Evolutionary conservation across 495 filamentous ascomycete genomes (phyloP), one percentile per base, ranked within the genome.

Genomic region (Penicillium bialowiezense): DNA sequence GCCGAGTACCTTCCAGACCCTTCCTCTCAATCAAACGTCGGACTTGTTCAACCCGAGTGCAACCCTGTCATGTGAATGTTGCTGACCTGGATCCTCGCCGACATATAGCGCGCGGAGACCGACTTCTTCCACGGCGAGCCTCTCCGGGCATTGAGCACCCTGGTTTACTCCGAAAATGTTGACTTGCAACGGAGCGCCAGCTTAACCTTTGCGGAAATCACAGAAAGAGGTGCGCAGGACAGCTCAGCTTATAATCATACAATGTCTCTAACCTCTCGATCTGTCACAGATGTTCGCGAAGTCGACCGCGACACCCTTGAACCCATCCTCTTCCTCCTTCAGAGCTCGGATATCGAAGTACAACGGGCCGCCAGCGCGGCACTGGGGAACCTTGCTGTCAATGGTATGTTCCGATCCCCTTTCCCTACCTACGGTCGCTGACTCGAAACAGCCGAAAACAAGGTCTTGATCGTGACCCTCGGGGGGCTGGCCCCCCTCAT

Each of bases 51-150:
- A 19, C 29, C 6, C 14, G 13, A 32, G 8, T 15, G 34, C 7
- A 20, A 13, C 24, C 17, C 20, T 19, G 10, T 19, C 31, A 19
- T 63, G 57, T 52, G 64, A 43, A 21, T 14, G 20, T 7, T 24
- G 36, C 45, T 34, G 20, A 40, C 39, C 41, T 63, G 26, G 18
- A 38, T 36, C 41, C 62, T 55, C n/a, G 26, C 18, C 19, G 7
- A 47, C 26, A n/a, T 29, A 62, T 72, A 97, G 92, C 84, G 91
- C 61, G 83, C 83, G 44, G 95, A 97, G 63, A 95, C 90, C 56
- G 91, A 98, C 66, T 99, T 99, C 81, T 99, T 99, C 72, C 84
- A 88, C 19, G 93, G 93, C 68, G 90, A 96, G 61, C 93, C 93
- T n/a, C 83, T 99, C 51, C 87, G 85, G 66, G 92, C 93, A 32